A percentile compares a stretch with the other conserved stretches of the same genome.
Evolutionary conservation across 2,329 filamentous ascomycete genomes (phyloP).

Genomic region (Sarocladiaceae sp.): DNA sequence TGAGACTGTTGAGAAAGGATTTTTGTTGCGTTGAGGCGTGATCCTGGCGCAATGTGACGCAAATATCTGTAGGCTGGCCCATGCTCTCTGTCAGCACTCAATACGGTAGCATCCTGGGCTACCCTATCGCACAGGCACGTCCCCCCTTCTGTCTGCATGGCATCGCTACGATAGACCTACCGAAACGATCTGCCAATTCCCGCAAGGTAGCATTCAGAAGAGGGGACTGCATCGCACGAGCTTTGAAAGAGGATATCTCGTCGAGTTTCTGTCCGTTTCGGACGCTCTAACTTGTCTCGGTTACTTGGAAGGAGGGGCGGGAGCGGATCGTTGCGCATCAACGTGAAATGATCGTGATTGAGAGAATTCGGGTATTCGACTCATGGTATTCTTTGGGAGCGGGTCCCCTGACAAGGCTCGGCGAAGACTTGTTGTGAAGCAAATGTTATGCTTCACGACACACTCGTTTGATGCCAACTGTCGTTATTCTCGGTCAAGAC

Average conservation of each 20-base stretch:
- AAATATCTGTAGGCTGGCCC: no score
- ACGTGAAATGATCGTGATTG: background rate
- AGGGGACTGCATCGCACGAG: background rate
- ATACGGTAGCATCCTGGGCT: no score
- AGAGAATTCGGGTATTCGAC: background rate
- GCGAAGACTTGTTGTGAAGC: no score
- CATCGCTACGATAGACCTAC: no score
- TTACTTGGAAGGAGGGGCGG: background rate
- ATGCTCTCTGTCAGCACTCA: no score
- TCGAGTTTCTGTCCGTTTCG: background rate
- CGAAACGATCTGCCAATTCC: background rate
- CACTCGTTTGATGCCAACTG: background rate
- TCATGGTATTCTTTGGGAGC: background rate
- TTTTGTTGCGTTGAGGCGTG: no score
- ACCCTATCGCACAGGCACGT: background rate
- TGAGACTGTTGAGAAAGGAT: background rate
- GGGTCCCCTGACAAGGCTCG: no score
- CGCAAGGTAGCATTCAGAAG: background rate
- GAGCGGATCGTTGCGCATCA: conserved; percentile 4
- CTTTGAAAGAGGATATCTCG: no score
- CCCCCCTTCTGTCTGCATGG: background rate
- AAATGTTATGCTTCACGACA: background rate
- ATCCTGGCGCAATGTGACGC: no score
- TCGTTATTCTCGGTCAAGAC: background rate
- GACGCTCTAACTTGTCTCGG: background rate